Percentiles rank a stretch among this genome's conserved stretches.
Evolutionary conservation across 352 stramenopile genomes (phyloP).

Genomic region (Globisporangium irregulare): DNA sequence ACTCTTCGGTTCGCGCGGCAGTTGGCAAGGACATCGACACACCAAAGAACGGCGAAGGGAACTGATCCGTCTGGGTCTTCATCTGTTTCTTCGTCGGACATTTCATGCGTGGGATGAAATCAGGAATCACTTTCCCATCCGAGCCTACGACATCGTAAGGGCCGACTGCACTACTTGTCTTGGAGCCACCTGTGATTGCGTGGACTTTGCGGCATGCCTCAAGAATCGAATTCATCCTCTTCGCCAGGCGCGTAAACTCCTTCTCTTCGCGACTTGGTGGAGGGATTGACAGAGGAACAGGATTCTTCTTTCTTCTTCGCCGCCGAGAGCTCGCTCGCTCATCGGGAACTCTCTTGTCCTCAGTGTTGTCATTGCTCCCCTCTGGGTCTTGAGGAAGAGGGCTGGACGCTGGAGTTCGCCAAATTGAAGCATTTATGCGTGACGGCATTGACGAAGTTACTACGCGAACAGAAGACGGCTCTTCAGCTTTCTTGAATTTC

Average conservation of each 20-base stretch:
- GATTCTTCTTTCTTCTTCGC: conserved; percentile 37
- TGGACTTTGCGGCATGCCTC: conserved; percentile 15
- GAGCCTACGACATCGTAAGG: conserved; percentile 18
- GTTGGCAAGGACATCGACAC: conserved; percentile 16
- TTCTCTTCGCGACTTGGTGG: conserved; percentile 31
- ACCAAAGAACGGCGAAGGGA: conserved; percentile 26
- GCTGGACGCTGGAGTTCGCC: conserved; percentile 13
- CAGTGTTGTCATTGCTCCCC: background rate
- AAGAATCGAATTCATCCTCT: conserved; percentile 57
- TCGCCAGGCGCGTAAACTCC: conserved; percentile 48
- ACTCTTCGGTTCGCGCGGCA: background rate
- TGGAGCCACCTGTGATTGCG: conserved; percentile 7
- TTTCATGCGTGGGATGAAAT: conserved; percentile 20
- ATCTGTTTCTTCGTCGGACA: conserved; percentile 21
- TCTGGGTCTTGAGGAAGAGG: conserved; percentile 4
- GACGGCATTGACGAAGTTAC: background rate
- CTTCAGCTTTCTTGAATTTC: conserved; percentile 16
- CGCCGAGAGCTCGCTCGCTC: conserved; percentile 1
- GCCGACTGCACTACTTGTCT: conserved; percentile 5
- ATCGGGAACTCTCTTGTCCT: background rate
- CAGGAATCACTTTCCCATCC: conserved; percentile 13
- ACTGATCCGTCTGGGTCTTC: conserved; percentile 19
- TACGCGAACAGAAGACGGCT: background rate
- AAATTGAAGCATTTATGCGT: conserved; percentile 1
- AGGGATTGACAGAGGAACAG: conserved; percentile 31